Evolutionary conservation across 306 rosid genomes (phyloP).

Genomic region (Vachellia pachyceras): DNA sequence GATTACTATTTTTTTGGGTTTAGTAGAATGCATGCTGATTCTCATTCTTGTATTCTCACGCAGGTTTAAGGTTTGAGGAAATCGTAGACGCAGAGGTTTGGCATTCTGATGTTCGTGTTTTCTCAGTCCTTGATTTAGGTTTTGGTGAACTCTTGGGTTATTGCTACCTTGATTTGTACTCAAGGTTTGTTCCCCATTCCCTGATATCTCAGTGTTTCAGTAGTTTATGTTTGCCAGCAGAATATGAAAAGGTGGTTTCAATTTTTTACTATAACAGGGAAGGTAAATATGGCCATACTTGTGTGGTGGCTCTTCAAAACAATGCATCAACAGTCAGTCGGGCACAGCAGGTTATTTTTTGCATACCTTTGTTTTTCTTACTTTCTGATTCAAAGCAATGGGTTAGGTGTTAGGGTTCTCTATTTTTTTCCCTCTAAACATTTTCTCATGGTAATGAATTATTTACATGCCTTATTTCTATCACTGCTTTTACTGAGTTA

Average conservation of each 20-base stretch:
- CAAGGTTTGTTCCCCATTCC: constrained; percentile 58
- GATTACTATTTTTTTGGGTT: constrained; percentile 11
- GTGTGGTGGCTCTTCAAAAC: constrained; percentile 94
- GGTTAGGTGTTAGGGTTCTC: constrained; percentile 26
- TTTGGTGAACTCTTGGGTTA: constrained; percentile 87
- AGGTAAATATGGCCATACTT: constrained; percentile 81
- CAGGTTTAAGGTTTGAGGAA: constrained; percentile 92
- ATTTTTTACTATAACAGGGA: constrained; percentile 61
- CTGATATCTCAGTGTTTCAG: constrained; percentile 14
- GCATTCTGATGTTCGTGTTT: constrained; percentile 80
- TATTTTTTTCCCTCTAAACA: background rate
- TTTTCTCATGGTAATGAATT: background rate
- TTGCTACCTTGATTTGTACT: constrained; percentile 81
- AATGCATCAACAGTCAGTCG: constrained; percentile 67
- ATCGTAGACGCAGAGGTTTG: constrained; percentile 80
- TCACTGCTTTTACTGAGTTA: background rate
- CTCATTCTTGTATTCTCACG: constrained; percentile 26
- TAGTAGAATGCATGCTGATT: constrained; percentile 17
- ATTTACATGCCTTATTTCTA: background rate
- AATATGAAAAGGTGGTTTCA: constrained; percentile 38
- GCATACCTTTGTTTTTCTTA: constrained; percentile 8
- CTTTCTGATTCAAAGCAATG: constrained; percentile 23
- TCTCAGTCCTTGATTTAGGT: constrained; percentile 75
- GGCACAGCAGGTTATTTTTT: constrained; percentile 59
- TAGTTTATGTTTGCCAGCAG: constrained; percentile 27